A percentile compares a stretch with the other conserved stretches of the same genome.
Conservation (phyloP, 2,329 filamentous ascomycete genomes). For the Penicillium freii region DNA sequence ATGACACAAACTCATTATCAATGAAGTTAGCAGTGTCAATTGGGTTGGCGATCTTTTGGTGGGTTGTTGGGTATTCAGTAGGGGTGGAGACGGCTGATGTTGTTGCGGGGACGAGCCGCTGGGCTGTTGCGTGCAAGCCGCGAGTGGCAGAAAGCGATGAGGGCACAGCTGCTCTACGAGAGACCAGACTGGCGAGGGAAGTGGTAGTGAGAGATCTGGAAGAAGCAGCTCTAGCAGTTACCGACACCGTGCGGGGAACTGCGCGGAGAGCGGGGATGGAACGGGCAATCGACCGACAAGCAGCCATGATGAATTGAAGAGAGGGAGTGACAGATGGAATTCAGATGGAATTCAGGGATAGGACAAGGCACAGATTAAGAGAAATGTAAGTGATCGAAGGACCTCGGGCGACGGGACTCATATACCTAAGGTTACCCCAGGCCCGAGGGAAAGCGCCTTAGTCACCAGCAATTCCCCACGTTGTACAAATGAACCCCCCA, state of each 20-base stretch:
- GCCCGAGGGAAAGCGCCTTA: slow-evolving; percentile 24
- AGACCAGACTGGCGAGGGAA: slow-evolving; percentile 19
- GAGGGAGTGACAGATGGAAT: not conserved
- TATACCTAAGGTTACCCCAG: slow-evolving; percentile 19
- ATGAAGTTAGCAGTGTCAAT: slow-evolving; percentile 63
- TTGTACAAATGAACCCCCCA: not conserved
- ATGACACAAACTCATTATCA: slow-evolving; percentile 61
- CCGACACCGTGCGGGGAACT: slow-evolving; percentile 35
- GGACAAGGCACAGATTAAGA: not conserved
- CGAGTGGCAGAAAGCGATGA: slow-evolving; percentile 29
- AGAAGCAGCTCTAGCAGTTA: slow-evolving; percentile 28
- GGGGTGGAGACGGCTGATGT: slow-evolving; percentile 51
- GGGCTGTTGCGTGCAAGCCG: slow-evolving; percentile 54
- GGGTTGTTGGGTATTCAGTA: slow-evolving; percentile 55
- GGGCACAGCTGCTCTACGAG: slow-evolving; percentile 17
- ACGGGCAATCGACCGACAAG: slow-evolving; percentile 37
- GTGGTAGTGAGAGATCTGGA: slow-evolving; percentile 28
- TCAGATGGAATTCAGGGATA: not conserved
- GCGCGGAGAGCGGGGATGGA: slow-evolving; percentile 42
- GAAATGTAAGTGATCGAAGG: not conserved
- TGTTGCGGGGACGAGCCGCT: slow-evolving; percentile 51
- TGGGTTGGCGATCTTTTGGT: slow-evolving; percentile 55
- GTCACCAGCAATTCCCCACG: slow-evolving; percentile 14
- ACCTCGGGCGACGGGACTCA: slow-evolving; percentile 3
- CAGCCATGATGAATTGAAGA: slow-evolving; percentile 34